Evolutionary conservation across 345 rosid genomes (phyloP), one percentile per base, ranked within the genome.

Genomic region (Eucalyptus regnans): DNA sequence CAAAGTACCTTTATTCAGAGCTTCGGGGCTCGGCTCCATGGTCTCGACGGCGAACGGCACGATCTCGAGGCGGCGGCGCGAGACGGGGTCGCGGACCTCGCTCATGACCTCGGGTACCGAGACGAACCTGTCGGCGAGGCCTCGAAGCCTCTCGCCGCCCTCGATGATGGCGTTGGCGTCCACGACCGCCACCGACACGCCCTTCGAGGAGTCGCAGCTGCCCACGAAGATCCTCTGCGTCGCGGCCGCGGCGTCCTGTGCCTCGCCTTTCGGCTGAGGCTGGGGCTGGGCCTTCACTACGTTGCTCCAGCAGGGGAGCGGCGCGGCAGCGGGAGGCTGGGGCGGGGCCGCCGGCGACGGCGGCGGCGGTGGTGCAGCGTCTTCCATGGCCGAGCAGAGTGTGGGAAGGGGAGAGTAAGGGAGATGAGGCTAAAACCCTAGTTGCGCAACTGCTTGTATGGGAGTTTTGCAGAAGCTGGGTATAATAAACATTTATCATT

Each of bases 111-210:
- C 99, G 22, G 97, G 94, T 12, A 98, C 95, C 9, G 99, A 97
- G 12, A 98, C 97, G 90, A 97, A 95, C 90, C 91, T 92, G 46
- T 98, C 98, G 46, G 99, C 96, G 76, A 92, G 90, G 92, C 87
- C 68, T 48, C 92, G 84, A 56, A 98, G 96, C 90, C 87, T 95
- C 12, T 95, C 96, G 1, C 94, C 91, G 29, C 98, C 98, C 33
- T 94, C 91, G 64, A 95, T 98, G 88, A 98, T 89, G 58, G 99
- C 99, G 91, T 98, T 98, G 44, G 99, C 98, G 64, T 98, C 99
- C 37, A 98, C 91, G 27, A 98, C 96, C 6, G 99, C 99, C 51
- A 95, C 76, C 4, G 97, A 92, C 88, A 98, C 94, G 31, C 99
- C 99, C 44, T 92, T 93, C 1, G 94, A 87, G 87, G 99, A 98